Conservation (phyloP, 805 yeast genomes). For the Ogataea nitratoaversa region DNA sequence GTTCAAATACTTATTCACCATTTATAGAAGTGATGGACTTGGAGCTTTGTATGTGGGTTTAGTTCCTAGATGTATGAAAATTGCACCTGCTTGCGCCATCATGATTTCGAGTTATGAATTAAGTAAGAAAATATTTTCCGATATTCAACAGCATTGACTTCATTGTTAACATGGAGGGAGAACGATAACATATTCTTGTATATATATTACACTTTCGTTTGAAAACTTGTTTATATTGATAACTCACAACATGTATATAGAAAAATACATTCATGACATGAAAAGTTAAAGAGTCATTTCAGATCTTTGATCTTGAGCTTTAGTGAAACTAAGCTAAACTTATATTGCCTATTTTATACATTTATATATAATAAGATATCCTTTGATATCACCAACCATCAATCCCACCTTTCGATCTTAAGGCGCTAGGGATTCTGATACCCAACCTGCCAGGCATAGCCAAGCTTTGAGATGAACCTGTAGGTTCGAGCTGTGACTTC, state of each 20-base stretch:
- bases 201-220: neutral
- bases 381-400: slow-evolving; percentile 13
- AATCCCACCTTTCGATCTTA: slow-evolving; percentile 17
- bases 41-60: slow-evolving; percentile 83
- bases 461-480: slow-evolving; percentile 21
- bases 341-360: no score
- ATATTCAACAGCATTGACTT: no score
- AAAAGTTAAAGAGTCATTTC: no score
- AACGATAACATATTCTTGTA: neutral
- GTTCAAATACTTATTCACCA: slow-evolving; percentile 60
- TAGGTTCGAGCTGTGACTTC: slow-evolving; percentile 12
- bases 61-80: slow-evolving; percentile 79
- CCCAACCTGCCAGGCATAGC: slow-evolving; percentile 25
- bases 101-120: slow-evolving; percentile 95
- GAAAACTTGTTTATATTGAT: neutral
- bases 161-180: no score
- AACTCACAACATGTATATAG: slow-evolving; percentile 1
- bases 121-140: slow-evolving; percentile 58
- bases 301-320: no score
- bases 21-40: slow-evolving; percentile 71
- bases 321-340: no score
- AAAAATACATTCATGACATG: no score
- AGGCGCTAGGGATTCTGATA: slow-evolving; percentile 22
- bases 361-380: no score
- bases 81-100: slow-evolving; percentile 97